Evolutionary conservation across 495 filamentous ascomycete genomes (phyloP).

Genomic region (Xylaria sp.): DNA sequence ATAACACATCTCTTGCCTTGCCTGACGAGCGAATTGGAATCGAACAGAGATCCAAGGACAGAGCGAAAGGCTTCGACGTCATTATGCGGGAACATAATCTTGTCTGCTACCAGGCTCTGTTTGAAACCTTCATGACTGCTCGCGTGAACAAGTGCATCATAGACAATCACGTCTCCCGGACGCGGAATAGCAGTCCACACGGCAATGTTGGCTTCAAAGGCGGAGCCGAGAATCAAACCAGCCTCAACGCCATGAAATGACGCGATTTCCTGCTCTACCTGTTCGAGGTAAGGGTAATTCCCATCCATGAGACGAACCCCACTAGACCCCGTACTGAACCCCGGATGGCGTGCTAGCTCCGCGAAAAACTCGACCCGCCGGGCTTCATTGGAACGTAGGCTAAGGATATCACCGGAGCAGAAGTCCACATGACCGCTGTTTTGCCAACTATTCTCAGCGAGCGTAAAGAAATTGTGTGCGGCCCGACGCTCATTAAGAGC

Average conservation of each 20-base stretch:
- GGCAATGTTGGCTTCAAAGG: constrained; percentile 66
- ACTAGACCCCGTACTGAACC: not conserved
- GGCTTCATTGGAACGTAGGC: not conserved
- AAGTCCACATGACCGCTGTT: not conserved
- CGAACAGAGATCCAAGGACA: constrained; percentile 48
- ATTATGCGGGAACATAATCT: constrained; percentile 62
- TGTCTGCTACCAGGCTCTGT: constrained; percentile 52
- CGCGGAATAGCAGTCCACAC: constrained; percentile 61
- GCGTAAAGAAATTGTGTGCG: not conserved
- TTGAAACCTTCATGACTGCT: constrained; percentile 69
- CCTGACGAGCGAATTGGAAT: constrained; percentile 37
- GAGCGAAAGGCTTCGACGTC: constrained; percentile 48
- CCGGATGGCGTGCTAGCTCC: not conserved
- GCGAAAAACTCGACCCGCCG: not conserved
- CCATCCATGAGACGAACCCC: not conserved
- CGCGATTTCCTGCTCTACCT: constrained; percentile 62
- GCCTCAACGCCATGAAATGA: constrained; percentile 60
- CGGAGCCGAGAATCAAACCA: constrained; percentile 64
- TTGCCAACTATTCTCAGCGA: not conserved
- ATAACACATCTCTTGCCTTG: constrained; percentile 46
- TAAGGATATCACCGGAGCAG: not conserved
- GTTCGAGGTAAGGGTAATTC: constrained; percentile 53
- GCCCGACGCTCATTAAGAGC: not conserved
- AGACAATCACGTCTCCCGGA: constrained; percentile 64
- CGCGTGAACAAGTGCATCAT: constrained; percentile 69